These are phyloP conservation scores for Paecilomyces dactylethromorphus DNA, from an alignment of 2,329 filamentous ascomycete genomes.

Conservation along the genomic window DNA sequence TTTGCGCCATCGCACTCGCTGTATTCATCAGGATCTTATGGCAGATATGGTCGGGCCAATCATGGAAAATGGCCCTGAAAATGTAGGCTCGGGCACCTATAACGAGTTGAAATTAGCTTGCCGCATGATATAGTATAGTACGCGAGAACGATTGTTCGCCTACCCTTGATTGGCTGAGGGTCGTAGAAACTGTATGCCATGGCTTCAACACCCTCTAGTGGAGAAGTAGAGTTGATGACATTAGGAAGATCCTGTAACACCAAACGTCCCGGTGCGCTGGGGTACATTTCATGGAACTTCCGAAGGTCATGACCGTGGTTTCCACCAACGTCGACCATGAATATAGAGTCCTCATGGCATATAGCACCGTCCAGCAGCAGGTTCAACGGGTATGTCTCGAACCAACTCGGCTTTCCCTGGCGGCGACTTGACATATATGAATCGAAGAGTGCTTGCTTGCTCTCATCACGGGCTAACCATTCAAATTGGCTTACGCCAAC, in stretches of 20 bases:
- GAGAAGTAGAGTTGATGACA: constrained; percentile 10
- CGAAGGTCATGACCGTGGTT: constrained; percentile 33
- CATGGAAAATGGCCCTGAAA: constrained; percentile 31
- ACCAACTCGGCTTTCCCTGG: constrained; percentile 23
- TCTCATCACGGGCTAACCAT: constrained; percentile 19
- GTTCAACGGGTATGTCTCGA: constrained; percentile 24
- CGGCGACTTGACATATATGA: constrained; percentile 28
- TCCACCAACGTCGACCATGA: constrained; percentile 35
- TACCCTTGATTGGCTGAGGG: constrained; percentile 24
- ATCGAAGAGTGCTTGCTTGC: constrained; percentile 23
- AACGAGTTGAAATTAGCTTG: not conserved
- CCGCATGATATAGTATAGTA: not conserved
- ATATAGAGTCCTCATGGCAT: constrained; percentile 14
- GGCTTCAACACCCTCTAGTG: constrained; percentile 14
- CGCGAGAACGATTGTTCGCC: not conserved
- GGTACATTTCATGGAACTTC: constrained; percentile 23
- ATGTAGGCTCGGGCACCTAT: constrained; percentile 28
- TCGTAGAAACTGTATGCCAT: constrained; percentile 30
- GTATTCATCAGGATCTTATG: constrained; percentile 26
- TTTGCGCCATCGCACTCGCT: constrained; percentile 21
- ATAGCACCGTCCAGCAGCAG: constrained; percentile 1
- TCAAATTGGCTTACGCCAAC: constrained; percentile 28
- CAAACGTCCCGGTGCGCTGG: constrained; percentile 25
- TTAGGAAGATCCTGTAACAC: constrained; percentile 36
- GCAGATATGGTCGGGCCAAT: constrained; percentile 30